A percentile compares a stretch with the other conserved stretches of the same genome.
Evolutionary conservation across 2,329 filamentous ascomycete genomes (phyloP).

Genomic region (Helminthosporium solani): DNA sequence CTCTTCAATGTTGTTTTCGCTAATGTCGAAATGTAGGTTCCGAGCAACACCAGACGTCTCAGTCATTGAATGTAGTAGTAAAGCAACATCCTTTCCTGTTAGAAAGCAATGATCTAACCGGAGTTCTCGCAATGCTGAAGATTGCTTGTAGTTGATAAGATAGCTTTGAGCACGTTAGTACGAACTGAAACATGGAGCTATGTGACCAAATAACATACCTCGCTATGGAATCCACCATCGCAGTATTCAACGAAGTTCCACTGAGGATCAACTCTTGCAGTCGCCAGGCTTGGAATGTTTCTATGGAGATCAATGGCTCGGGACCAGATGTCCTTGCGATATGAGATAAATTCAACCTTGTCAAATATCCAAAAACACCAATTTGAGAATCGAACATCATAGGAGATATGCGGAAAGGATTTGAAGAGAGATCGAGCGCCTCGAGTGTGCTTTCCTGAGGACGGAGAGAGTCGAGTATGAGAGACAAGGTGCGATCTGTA

Average conservation of each 20-base stretch:
- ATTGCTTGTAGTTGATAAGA: slow-evolving; percentile 59
- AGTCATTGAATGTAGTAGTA: slow-evolving; percentile 64
- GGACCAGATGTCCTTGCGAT: slow-evolving; percentile 63
- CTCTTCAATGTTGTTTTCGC: slow-evolving; percentile 60
- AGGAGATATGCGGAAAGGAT: slow-evolving; percentile 64
- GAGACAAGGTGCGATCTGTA: slow-evolving; percentile 58
- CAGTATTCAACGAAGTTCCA: slow-evolving; percentile 61
- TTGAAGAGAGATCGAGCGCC: slow-evolving; percentile 65
- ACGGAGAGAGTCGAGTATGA: slow-evolving; percentile 64
- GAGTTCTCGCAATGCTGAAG: slow-evolving; percentile 61
- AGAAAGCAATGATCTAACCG: slow-evolving; percentile 67
- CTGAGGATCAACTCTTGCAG: slow-evolving; percentile 66
- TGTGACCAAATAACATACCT: slow-evolving; percentile 19
- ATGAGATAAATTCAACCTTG: slow-evolving; percentile 66
- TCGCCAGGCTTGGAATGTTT: slow-evolving; percentile 66
- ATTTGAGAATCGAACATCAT: slow-evolving; percentile 66
- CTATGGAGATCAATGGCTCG: slow-evolving; percentile 64
- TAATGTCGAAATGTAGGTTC: slow-evolving; percentile 65
- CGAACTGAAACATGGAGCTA: not conserved
- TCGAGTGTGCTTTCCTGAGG: slow-evolving; percentile 68
- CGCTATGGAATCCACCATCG: slow-evolving; percentile 65
- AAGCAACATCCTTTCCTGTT: slow-evolving; percentile 64
- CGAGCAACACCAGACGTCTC: slow-evolving; percentile 52
- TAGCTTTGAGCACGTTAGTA: slow-evolving; percentile 52
- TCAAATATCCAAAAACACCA: slow-evolving; percentile 65